Evolutionary conservation across 148 eudicot genomes (phyloP).

Genomic region (Pouteria glomerata): DNA sequence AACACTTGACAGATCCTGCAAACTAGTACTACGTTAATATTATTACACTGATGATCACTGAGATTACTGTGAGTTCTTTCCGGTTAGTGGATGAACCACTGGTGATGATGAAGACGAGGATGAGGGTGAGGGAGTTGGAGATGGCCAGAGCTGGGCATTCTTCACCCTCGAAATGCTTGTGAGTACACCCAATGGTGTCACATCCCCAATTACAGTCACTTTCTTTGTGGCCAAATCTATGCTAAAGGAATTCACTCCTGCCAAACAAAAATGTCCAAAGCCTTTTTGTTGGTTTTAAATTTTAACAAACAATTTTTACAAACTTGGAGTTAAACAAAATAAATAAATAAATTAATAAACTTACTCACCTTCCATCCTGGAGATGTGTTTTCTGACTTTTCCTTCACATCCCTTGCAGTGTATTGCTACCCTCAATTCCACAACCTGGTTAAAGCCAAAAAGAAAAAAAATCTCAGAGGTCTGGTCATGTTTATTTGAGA

Average conservation of each 20-base stretch:
- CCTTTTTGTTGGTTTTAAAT: not conserved
- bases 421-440: constrained; percentile 74
- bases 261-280: not conserved
- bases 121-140: constrained; percentile 38
- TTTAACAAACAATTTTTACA: not conserved
- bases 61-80: not conserved
- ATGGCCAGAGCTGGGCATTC: constrained; percentile 82
- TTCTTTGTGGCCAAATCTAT: constrained; percentile 73
- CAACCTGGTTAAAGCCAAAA: constrained; percentile 54
- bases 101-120: constrained; percentile 36
- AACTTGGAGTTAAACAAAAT: too few relatives aligned
- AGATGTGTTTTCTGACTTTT: constrained; percentile 80
- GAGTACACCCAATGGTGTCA: constrained; percentile 62
- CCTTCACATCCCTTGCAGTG: constrained; percentile 96
- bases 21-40: not conserved
- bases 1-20: constrained; percentile 7
- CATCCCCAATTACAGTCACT: constrained; percentile 65
- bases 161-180: constrained; percentile 80
- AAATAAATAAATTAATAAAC: too few relatives aligned
- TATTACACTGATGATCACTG: not conserved
- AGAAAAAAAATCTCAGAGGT: not conserved
- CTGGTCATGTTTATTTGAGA: too few relatives aligned
- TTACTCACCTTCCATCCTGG: constrained; percentile 86
- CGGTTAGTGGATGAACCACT: not conserved
- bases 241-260: constrained; percentile 74